Percentiles rank a stretch among this genome's conserved stretches.
Conservation (phyloP, 2,329 filamentous ascomycete species). For the Pseudocercospora cruenta region DNA sequence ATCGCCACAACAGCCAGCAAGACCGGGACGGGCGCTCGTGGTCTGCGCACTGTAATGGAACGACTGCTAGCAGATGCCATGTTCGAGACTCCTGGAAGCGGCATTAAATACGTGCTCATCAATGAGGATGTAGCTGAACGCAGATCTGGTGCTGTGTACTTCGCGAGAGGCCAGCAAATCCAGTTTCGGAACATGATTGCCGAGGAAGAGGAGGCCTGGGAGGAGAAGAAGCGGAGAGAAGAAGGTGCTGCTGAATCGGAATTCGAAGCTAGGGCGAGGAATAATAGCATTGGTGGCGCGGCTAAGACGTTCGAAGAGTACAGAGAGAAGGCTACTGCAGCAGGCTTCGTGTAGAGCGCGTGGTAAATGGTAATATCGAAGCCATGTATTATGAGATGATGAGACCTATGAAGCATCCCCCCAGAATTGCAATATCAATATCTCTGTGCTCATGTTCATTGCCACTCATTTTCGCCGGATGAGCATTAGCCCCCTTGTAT, state of each 20-base stretch:
- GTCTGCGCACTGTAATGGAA: constrained; percentile 53
- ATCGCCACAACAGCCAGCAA: constrained; percentile 72
- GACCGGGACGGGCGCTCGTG: constrained; percentile 71
- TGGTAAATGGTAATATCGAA: background rate
- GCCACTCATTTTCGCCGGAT: background rate
- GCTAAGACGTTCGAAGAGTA: constrained; percentile 52
- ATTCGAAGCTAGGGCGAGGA: constrained; percentile 33
- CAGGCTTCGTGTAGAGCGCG: constrained; percentile 34
- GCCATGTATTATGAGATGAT: background rate
- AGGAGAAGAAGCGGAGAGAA: constrained; percentile 41
- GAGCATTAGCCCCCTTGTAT: background rate
- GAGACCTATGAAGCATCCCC: constrained; percentile 9
- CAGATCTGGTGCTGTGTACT: constrained; percentile 47
- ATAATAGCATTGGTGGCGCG: constrained; percentile 34
- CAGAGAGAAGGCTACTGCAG: constrained; percentile 45
- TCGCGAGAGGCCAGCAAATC: constrained; percentile 46
- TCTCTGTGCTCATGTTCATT: background rate
- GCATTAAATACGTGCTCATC: constrained; percentile 51
- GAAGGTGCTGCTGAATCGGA: constrained; percentile 32
- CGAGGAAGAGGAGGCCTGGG: constrained; percentile 52
- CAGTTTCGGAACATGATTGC: constrained; percentile 45
- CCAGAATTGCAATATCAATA: background rate
- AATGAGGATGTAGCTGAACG: constrained; percentile 50
- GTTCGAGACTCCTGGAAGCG: constrained; percentile 53
- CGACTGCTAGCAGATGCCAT: constrained; percentile 50